Evolutionary conservation across 352 stramenopile genomes (phyloP).

Genomic region (Globisporangium abappressorium): DNA sequence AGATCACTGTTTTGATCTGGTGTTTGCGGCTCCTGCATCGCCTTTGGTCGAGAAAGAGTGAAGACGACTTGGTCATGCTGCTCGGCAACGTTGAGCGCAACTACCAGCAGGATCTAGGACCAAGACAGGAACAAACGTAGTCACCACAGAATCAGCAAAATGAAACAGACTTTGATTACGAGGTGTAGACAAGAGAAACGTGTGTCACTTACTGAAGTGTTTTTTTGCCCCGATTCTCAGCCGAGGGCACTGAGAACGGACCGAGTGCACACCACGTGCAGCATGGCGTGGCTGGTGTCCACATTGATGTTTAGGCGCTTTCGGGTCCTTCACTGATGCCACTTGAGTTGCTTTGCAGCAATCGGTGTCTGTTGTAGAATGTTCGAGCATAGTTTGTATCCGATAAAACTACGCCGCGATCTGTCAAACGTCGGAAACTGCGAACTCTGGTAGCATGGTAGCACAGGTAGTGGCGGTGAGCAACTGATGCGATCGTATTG

Average conservation of each 20-base stretch:
- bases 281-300: background rate
- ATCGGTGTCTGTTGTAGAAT: background rate
- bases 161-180: background rate
- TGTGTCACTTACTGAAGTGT: background rate
- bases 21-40: conserved; percentile 5
- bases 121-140: background rate
- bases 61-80: conserved; percentile 4
- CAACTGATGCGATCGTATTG: background rate
- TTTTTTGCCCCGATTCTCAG: too few species aligned
- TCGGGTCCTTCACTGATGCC: background rate
- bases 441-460: background rate
- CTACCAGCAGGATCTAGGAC: background rate
- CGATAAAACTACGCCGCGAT: background rate
- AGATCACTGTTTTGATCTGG: conserved; percentile 3
- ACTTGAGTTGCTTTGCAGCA: background rate
- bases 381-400: background rate
- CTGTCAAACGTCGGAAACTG: background rate
- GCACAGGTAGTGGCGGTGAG: background rate
- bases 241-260: too few species aligned
- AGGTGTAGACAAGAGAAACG: background rate
- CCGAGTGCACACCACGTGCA: background rate
- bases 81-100: conserved; percentile 7
- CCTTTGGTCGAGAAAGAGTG: background rate
- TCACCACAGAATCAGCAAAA: background rate
- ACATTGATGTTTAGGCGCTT: background rate